Evolutionary conservation across 768 basidiomycete species (phyloP).

Genomic region (Mycena polygramma): DNA sequence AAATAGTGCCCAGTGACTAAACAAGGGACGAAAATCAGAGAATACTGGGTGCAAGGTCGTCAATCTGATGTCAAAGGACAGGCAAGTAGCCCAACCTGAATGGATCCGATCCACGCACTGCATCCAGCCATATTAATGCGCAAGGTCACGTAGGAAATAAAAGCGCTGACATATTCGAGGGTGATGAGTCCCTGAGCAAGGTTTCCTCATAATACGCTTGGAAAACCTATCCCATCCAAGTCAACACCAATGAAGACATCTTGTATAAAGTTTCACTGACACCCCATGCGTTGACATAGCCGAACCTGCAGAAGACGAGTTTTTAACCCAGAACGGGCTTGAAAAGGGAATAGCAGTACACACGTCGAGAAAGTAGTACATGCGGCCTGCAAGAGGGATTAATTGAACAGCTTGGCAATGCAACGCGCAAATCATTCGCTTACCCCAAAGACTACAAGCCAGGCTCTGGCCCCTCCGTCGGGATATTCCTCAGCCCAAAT

Average conservation of each 20-base stretch:
- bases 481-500: conserved; percentile 32
- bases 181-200: conserved; percentile 61
- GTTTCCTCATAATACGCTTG: conserved; percentile 78
- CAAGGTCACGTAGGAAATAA: background rate
- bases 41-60: conserved; percentile 59
- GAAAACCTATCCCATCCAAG: conserved; percentile 62
- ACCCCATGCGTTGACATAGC: conserved; percentile 37
- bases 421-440: background rate
- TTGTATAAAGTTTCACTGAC: background rate
- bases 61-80: background rate
- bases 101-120: conserved; percentile 87
- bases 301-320: conserved; percentile 25
- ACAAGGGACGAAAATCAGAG: conserved; percentile 74
- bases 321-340: conserved; percentile 4
- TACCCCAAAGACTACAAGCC: conserved; percentile 34
- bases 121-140: no score
- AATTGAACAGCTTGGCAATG: background rate
- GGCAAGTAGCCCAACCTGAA: conserved; percentile 60
- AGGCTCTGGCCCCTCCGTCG: conserved; percentile 32
- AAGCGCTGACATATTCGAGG: conserved; percentile 74
- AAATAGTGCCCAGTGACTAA: conserved; percentile 78
- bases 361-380: conserved; percentile 37
- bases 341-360: conserved; percentile 1
- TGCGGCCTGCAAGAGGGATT: background rate
- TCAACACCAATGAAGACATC: background rate